Evolutionary conservation across 140 eudicot species (phyloP).

Genomic region (Anethum foeniculum): DNA sequence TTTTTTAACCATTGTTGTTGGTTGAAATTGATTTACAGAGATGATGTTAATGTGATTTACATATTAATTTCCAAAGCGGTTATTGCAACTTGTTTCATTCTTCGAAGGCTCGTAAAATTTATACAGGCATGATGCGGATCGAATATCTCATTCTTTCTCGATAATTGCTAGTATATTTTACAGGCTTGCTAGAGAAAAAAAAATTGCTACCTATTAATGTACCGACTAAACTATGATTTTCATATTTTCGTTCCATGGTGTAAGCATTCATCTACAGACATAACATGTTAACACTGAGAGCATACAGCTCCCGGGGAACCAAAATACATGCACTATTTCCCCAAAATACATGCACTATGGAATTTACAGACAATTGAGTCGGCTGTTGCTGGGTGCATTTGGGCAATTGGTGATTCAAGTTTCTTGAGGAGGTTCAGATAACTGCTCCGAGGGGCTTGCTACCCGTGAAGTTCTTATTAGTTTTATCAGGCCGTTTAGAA

Average conservation of each 20-base stretch:
- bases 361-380: not conserved
- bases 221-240: too few relatives aligned
- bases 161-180: not conserved
- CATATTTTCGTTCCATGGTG: not conserved
- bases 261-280: not conserved
- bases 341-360: too few relatives aligned
- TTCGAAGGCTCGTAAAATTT: not conserved
- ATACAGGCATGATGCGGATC: not conserved
- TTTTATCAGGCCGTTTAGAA: conserved; percentile 43
- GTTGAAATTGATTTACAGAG: not conserved
- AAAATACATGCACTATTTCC: not conserved
- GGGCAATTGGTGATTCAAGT: not conserved
- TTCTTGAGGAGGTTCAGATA: conserved; percentile 23
- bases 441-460: conserved; percentile 22
- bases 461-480: conserved; percentile 33
- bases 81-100: not conserved
- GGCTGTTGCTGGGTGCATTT: not conserved
- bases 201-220: not conserved
- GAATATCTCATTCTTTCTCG: not conserved
- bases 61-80: not conserved
- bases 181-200: not conserved
- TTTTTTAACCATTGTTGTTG: not conserved
- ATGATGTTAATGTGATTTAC: not conserved
- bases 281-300: not conserved
- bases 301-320: not conserved